phyloP scores from a whole-genome alignment of 805 yeast genomes.

The Saccharomycopsis javanensis region DNA sequence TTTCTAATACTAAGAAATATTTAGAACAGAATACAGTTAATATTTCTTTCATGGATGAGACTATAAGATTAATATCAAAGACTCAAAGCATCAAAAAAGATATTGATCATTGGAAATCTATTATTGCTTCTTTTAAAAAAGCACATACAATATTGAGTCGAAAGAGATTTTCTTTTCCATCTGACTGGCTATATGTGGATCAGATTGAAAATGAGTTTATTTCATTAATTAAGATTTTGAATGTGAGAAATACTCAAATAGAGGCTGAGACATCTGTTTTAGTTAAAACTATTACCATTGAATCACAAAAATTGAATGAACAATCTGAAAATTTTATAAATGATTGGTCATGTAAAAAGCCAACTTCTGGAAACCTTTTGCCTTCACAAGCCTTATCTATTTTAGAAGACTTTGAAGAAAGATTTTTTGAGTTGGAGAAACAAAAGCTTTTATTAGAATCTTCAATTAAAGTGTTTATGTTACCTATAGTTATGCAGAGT shows the following conservation, averaged over 20 bases:
- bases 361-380: constrained; percentile 33
- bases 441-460: constrained; percentile 22
- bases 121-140: constrained; percentile 21
- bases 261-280: constrained; percentile 35
- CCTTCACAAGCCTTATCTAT: constrained; percentile 37
- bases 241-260: constrained; percentile 30
- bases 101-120: constrained; percentile 21
- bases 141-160: constrained; percentile 36
- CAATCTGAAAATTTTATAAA: constrained; percentile 25
- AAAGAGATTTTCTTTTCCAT: constrained; percentile 38
- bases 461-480: constrained; percentile 29
- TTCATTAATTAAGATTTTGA: constrained; percentile 32
- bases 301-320: constrained; percentile 30
- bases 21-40: constrained; percentile 31
- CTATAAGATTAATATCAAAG: constrained; percentile 30
- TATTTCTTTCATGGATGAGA: constrained; percentile 30
- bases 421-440: constrained; percentile 11
- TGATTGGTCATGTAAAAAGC: constrained; percentile 43
- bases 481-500: constrained; percentile 25
- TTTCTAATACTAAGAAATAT: constrained; percentile 28
- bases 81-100: constrained; percentile 28
- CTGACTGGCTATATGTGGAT: constrained; percentile 50
- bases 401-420: constrained; percentile 28
- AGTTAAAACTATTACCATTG: constrained; percentile 32
- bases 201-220: constrained; percentile 46